Conservation (phyloP, 2,329 filamentous ascomycete genomes). For the Diaporthe sp. region DNA sequence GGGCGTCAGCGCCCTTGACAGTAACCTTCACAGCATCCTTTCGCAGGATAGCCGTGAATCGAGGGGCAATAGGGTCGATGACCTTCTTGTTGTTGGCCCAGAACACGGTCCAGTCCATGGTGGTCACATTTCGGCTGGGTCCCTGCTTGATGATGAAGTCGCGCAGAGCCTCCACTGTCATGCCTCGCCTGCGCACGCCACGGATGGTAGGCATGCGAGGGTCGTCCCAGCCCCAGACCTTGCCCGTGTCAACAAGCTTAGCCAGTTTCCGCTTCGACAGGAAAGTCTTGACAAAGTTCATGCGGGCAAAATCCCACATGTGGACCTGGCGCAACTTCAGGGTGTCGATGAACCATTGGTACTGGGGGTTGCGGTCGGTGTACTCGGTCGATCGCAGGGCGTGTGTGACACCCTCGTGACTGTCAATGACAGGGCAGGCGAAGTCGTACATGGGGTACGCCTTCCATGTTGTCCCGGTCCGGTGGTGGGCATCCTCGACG, state of each 20-base stretch:
- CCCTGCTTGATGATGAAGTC: constrained; percentile 90
- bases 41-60: constrained; percentile 80
- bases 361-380: constrained; percentile 88
- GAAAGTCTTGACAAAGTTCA: constrained; percentile 88
- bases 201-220: constrained; percentile 89
- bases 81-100: constrained; percentile 85
- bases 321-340: constrained; percentile 82
- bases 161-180: constrained; percentile 83
- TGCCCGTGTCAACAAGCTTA: constrained; percentile 82
- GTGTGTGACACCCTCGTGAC: constrained; percentile 85
- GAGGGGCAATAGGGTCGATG: constrained; percentile 82
- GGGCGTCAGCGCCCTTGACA: constrained; percentile 77
- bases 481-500: constrained; percentile 75
- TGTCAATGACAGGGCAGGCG: constrained; percentile 85
- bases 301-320: constrained; percentile 87
- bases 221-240: constrained; percentile 89
- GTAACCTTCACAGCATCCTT: constrained; percentile 80
- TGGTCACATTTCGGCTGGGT: constrained; percentile 85
- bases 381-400: constrained; percentile 89
- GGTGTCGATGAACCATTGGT: constrained; percentile 86
- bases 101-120: constrained; percentile 85
- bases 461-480: constrained; percentile 85
- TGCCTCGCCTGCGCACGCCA: constrained; percentile 82
- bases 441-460: constrained; percentile 92
- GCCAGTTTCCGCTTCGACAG: constrained; percentile 89